Evolutionary conservation across 2,329 filamentous ascomycete genomes (phyloP).

Genomic region (Penicillium sp.): DNA sequence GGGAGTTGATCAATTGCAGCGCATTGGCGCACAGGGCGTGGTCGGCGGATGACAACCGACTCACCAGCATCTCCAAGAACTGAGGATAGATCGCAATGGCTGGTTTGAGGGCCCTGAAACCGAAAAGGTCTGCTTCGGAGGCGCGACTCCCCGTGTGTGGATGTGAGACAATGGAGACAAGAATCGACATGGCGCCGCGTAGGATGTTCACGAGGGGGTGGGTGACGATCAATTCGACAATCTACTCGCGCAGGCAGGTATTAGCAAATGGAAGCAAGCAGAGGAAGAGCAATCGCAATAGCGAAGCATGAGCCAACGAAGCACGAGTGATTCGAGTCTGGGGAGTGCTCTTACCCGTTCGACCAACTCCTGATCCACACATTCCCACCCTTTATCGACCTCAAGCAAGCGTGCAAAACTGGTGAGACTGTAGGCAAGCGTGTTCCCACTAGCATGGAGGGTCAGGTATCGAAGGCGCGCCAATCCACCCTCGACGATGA

Average conservation of each 20-base stretch:
- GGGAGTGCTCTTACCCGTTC: conserved; percentile 55
- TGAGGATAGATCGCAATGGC: conserved; percentile 88
- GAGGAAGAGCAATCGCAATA: not conserved
- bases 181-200: conserved; percentile 92
- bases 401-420: conserved; percentile 85
- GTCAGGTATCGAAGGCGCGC: conserved; percentile 79
- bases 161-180: conserved; percentile 89
- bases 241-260: conserved; percentile 43
- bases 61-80: conserved; percentile 92
- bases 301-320: not conserved
- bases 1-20: conserved; percentile 89
- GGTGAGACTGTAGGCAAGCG: conserved; percentile 90
- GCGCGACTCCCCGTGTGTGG: conserved; percentile 62
- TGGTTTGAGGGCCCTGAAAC: conserved; percentile 88
- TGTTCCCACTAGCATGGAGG: conserved; percentile 85
- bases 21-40: conserved; percentile 95
- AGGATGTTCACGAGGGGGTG: conserved; percentile 97
- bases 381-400: conserved; percentile 97
- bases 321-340: not conserved
- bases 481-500: conserved; percentile 86
- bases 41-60: conserved; percentile 87
- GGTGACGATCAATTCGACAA: conserved; percentile 90
- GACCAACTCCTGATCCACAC: conserved; percentile 55
- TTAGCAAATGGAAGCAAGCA: conserved; percentile 2
- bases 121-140: conserved; percentile 67